Conservation (phyloP, 331 rosid species). For the Quercus lobata region DNA sequence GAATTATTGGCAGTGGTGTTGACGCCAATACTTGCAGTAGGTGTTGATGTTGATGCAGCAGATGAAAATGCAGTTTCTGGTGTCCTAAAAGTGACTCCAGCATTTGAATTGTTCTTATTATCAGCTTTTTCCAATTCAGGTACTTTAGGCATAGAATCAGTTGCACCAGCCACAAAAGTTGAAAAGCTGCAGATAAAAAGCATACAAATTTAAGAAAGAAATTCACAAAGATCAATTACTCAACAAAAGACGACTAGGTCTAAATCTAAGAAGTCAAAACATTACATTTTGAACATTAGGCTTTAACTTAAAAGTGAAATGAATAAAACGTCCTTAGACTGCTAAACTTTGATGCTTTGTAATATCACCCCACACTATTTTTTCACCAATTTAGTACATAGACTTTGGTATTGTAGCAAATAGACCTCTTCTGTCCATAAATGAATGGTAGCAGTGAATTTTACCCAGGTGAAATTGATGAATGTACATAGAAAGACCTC, state of each 20-base stretch:
- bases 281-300: background rate
- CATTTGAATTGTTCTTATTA: slow-evolving; percentile 18
- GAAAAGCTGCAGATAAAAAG: slow-evolving; percentile 43
- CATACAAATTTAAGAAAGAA: background rate
- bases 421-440: too few relatives aligned
- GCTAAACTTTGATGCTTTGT: too few relatives aligned
- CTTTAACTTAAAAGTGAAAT: background rate
- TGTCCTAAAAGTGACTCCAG: slow-evolving; percentile 30
- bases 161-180: slow-evolving; percentile 17
- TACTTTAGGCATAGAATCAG: slow-evolving; percentile 22
- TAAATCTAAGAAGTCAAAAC: background rate
- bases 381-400: too few relatives aligned
- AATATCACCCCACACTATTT: too few relatives aligned
- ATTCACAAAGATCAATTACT: background rate
- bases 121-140: slow-evolving; percentile 34
- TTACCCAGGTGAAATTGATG: background rate
- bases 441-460: too few relatives aligned
- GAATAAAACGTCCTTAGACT: too few relatives aligned
- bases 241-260: background rate
- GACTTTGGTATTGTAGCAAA: too few relatives aligned
- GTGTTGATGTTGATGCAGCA: slow-evolving; percentile 33
- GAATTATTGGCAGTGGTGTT: slow-evolving; percentile 26
- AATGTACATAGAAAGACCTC: background rate
- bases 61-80: slow-evolving; percentile 36
- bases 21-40: slow-evolving; percentile 37